phyloP scores from a whole-genome alignment of 2,329 filamentous ascomycete species.

The Berkeleyomyces basicola region DNA sequence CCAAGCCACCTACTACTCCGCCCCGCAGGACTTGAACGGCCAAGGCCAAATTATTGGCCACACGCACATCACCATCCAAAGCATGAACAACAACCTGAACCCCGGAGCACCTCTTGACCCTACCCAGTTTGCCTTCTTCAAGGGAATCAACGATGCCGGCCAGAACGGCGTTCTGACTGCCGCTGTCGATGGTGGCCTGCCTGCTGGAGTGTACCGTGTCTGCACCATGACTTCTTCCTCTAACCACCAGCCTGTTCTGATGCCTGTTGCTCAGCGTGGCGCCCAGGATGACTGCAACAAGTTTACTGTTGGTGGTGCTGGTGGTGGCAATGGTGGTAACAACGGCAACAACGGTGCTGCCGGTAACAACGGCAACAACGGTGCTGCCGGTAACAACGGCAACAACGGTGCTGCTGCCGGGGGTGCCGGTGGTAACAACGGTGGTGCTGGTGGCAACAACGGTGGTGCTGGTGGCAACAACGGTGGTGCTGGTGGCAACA shows the following conservation, averaged over 20 bases:
- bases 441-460: constrained; percentile 12
- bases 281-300: constrained; percentile 48
- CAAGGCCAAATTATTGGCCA: constrained; percentile 38
- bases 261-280: constrained; percentile 51
- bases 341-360: constrained; percentile 12
- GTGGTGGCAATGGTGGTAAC: constrained; percentile 16
- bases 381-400: constrained; percentile 16
- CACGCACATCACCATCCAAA: constrained; percentile 42
- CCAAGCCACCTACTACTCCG: constrained; percentile 41
- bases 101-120: constrained; percentile 37
- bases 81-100: constrained; percentile 33
- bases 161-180: constrained; percentile 36
- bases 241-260: constrained; percentile 50
- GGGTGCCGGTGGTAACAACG: constrained; percentile 4
- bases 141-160: constrained; percentile 47
- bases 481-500: constrained; percentile 16
- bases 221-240: constrained; percentile 47
- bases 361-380: constrained; percentile 13
- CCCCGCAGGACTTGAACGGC: constrained; percentile 35
- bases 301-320: constrained; percentile 31
- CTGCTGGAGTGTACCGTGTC: constrained; percentile 45
- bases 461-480: constrained; percentile 12
- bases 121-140: constrained; percentile 43
- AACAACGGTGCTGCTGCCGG: constrained; percentile 13
- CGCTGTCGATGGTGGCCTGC: constrained; percentile 39